Evolutionary conservation across 1,284 basidiomycete genomes (phyloP), one percentile per base, ranked within the genome.

Genomic region (Peniophora sp.): DNA sequence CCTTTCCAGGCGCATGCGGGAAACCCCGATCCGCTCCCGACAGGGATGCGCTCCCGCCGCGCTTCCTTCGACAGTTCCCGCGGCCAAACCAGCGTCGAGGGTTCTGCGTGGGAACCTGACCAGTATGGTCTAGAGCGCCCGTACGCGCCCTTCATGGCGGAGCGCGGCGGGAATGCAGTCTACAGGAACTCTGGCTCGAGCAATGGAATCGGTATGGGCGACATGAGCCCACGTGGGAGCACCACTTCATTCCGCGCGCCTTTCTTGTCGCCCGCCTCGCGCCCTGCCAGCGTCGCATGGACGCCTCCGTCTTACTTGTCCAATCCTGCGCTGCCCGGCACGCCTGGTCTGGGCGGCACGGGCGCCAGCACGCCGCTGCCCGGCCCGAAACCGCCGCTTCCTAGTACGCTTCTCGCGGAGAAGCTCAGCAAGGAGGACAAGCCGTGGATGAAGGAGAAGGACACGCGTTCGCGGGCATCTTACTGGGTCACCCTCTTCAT

Each of bases 241-340:
- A 71, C 69, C 23, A 62, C 62, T n/a, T 62, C 68, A n/a, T 85
- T 87, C 68, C 78, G 83, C 22, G 68, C 77, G 0, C 80, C 84
- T 0, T 85, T 85, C 68, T 74, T 86, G 48, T 76, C 80, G 6
- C 84, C 84, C 0, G 74, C 81, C 3, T 82, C 81, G 2, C 73
- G 84, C 20, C 83, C 82, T 0, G 57, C 69, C 6, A 81, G 74
- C 14, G 55, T 82, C 0, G 15, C 18, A n/a, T 85, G 83, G 84
- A 68, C 75, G 0, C 83, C 78, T 3, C 80, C 81, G 12, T 65
- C 70, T 1, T 72, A 69, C 56, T n/a, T 20, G 8, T 55, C 62
- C 9, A 52, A 48, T 20, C 47, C 49, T 24, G 58, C 54, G 44
- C 18, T 49, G 45, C 22, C 55, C 47, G 52, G 57, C 55, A 57